Percentiles rank a stretch among this genome's conserved stretches.
Conservation (phyloP, 129 eudicot genomes). For the Smallanthus sonchifolius region DNA sequence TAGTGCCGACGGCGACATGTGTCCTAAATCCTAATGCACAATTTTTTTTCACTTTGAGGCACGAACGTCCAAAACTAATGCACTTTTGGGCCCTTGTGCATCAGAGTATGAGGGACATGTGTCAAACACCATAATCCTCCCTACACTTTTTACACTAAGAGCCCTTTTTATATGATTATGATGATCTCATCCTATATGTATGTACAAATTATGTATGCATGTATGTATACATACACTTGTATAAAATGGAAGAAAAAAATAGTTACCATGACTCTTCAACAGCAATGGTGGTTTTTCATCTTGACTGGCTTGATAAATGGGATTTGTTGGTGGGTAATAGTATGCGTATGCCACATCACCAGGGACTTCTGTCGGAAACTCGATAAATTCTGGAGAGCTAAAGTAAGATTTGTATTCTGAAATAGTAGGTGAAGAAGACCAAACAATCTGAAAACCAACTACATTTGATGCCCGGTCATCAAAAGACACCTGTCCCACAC, state of each 20-base stretch:
- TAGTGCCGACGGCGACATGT: neutral
- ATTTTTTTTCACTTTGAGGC: neutral
- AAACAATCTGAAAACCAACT: conserved; percentile 60
- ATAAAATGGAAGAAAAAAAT: neutral
- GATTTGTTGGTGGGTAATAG: conserved; percentile 90
- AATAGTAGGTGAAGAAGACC: conserved; percentile 85
- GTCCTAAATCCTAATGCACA: neutral
- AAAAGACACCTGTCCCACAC: conserved; percentile 54
- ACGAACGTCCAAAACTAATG: neutral
- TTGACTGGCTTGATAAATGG: conserved; percentile 56
- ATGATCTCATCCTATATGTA: neutral
- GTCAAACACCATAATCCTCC: neutral
- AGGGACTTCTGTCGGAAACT: conserved; percentile 88
- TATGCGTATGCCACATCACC: conserved; percentile 87
- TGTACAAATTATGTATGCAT: neutral
- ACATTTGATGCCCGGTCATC: conserved; percentile 61
- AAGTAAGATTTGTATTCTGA: conserved; percentile 49
- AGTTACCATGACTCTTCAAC: conserved; percentile 83
- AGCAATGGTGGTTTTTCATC: conserved; percentile 89
- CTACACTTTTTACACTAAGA: neutral
- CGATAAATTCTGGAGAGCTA: conserved; percentile 81
- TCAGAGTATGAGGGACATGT: neutral
- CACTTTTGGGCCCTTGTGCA: neutral
- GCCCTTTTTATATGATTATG: neutral
- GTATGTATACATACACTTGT: neutral